phyloP scores from a whole-genome alignment of 192 early-diverging fungal genomes.

The Coemansia sp. region DNA sequence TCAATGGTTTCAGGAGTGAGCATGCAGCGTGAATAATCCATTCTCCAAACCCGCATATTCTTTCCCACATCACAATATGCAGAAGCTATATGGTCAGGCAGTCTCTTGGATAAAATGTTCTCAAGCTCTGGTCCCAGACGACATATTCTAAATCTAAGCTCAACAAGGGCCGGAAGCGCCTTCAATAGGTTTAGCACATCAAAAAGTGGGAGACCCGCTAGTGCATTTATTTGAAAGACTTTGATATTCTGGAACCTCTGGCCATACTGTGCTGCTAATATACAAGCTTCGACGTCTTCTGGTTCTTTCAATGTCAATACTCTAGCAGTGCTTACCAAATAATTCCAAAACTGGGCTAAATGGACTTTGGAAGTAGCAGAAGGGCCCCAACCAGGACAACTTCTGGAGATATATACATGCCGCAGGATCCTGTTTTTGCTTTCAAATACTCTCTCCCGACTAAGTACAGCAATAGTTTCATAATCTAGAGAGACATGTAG shows the following conservation, averaged over 20 bases:
- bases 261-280: not conserved
- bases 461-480: not conserved
- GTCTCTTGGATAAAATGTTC: not conserved
- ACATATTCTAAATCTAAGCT: not conserved
- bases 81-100: not conserved
- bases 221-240: not conserved
- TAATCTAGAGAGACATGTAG: not conserved
- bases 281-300: not conserved
- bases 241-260: not conserved
- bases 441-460: not conserved
- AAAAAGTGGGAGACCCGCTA: not conserved
- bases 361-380: not conserved
- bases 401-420: not conserved
- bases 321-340: not conserved
- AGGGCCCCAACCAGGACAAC: not conserved
- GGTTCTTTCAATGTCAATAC: not conserved
- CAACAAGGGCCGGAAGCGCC: not conserved
- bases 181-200: not conserved
- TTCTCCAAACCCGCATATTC: not conserved
- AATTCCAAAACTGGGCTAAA: not conserved
- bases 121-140: not conserved
- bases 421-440: not conserved
- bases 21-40: not conserved
- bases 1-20: no score
- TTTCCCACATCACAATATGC: not conserved